Percentiles rank a stretch among this genome's conserved stretches.
Evolutionary conservation across 768 basidiomycete genomes (phyloP).

Genomic region (Hericium erinaceus): DNA sequence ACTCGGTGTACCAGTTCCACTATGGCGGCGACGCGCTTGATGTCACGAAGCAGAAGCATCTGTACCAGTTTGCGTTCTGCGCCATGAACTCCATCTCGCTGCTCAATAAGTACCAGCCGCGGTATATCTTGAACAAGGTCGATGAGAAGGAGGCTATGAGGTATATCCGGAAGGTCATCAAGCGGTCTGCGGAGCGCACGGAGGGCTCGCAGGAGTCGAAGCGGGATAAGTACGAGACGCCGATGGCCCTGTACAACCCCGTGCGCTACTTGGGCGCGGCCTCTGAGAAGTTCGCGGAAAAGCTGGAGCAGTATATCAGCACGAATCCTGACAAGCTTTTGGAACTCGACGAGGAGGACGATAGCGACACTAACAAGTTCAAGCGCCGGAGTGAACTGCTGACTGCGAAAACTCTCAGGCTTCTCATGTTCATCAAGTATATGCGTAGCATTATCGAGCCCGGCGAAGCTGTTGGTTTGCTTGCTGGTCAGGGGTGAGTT

Average conservation of each 20-base stretch:
- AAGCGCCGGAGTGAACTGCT: conserved; percentile 39
- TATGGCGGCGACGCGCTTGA: conserved; percentile 97
- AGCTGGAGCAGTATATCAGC: conserved; percentile 70
- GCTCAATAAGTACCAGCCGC: conserved; percentile 60
- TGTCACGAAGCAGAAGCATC: conserved; percentile 94
- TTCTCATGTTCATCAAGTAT: conserved; percentile 87
- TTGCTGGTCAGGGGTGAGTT: conserved; percentile 91
- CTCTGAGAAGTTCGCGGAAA: conserved; percentile 83
- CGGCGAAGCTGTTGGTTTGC: conserved; percentile 94
- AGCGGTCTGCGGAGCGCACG: conserved; percentile 46
- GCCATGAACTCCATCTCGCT: conserved; percentile 78
- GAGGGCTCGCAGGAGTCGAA: conserved; percentile 35
- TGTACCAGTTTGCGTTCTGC: conserved; percentile 89
- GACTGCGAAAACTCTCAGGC: conserved; percentile 53
- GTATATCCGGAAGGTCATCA: conserved; percentile 88
- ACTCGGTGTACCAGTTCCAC: conserved; percentile 88
- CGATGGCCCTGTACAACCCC: conserved; percentile 69
- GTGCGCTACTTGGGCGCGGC: conserved; percentile 78
- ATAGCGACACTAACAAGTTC: conserved; percentile 30
- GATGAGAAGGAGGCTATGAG: conserved; percentile 57
- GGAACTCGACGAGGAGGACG: conserved; percentile 31
- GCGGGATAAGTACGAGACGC: conserved; percentile 59
- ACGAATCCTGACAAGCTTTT: conserved; percentile 55
- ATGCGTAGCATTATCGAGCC: conserved; percentile 91
- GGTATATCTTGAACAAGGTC: conserved; percentile 43